Evolutionary conservation across 2,329 filamentous ascomycete species (phyloP).

Genomic region (Nemania diffusa): DNA sequence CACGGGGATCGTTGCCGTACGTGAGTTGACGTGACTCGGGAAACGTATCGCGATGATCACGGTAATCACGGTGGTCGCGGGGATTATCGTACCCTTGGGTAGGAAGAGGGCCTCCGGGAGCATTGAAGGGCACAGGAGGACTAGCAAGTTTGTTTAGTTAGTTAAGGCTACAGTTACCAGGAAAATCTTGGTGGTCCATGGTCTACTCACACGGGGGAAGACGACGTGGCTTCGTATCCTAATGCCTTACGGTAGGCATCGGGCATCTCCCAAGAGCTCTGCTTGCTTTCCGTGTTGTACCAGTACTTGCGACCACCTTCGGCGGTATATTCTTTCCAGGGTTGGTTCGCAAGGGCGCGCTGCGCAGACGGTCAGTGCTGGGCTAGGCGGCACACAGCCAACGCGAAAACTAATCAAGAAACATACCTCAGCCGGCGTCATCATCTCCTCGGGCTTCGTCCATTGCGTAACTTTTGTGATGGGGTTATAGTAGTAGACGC

Average conservation of each 20-base stretch:
- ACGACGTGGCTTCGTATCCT: slow-evolving; percentile 63
- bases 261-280: slow-evolving; percentile 96
- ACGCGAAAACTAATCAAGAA: not conserved
- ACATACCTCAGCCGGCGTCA: slow-evolving; percentile 81
- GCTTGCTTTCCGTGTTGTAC: slow-evolving; percentile 91
- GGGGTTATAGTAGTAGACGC: slow-evolving; percentile 90
- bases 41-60: slow-evolving; percentile 53
- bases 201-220: slow-evolving; percentile 56
- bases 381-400: slow-evolving; percentile 4
- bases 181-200: slow-evolving; percentile 3
- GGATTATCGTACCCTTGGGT: slow-evolving; percentile 40
- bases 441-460: slow-evolving; percentile 91
- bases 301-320: slow-evolving; percentile 92
- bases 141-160: slow-evolving; percentile 36
- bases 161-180: not conserved
- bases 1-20: slow-evolving; percentile 65
- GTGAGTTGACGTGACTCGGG: slow-evolving; percentile 68
- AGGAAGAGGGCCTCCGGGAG: slow-evolving; percentile 52
- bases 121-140: slow-evolving; percentile 56
- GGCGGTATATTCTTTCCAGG: slow-evolving; percentile 92
- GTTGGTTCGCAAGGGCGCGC: slow-evolving; percentile 83
- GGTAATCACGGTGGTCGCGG: slow-evolving; percentile 51
- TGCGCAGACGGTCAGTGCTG: slow-evolving; percentile 51
- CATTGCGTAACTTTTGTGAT: slow-evolving; percentile 90
- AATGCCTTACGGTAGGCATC: slow-evolving; percentile 81